A percentile compares a stretch with the other conserved stretches of the same genome.
Evolutionary conservation across 169 alveolate species (phyloP).

Genomic region (Plasmodium gaboni): DNA sequence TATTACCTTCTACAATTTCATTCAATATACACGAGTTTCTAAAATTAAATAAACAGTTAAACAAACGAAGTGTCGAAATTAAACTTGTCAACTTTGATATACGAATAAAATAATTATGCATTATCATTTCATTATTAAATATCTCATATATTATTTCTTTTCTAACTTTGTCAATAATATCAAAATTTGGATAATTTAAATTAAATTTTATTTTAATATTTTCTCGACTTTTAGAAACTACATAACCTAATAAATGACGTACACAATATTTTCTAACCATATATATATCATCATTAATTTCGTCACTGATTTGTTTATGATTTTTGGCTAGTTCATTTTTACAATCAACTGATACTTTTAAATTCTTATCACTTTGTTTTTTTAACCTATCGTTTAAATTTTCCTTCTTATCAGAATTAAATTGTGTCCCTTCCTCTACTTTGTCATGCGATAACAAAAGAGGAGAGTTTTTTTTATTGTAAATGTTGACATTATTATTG

Average conservation of each 20-base stretch:
- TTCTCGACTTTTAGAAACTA: conserved; percentile 38
- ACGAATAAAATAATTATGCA: conserved; percentile 9
- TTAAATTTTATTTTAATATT: conserved; percentile 49
- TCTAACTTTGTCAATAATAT: conserved; percentile 55
- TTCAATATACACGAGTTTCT: conserved; percentile 23
- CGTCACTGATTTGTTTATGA: conserved; percentile 8
- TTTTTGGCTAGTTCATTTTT: neutral
- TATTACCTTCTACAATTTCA: conserved; percentile 30
- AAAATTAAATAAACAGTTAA: conserved; percentile 59
- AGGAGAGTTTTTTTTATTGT: too few relatives aligned
- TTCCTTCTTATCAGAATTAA: neutral
- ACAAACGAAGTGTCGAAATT: conserved; percentile 19
- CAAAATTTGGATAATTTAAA: conserved; percentile 48
- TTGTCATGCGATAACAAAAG: too few relatives aligned
- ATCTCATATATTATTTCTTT: conserved; percentile 56
- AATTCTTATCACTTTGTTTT: neutral
- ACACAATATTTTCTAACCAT: conserved; percentile 74
- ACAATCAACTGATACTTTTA: neutral
- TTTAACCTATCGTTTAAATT: neutral
- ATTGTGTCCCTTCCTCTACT: too few relatives aligned
- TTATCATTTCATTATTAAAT: conserved; percentile 1
- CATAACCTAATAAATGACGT: conserved; percentile 72
- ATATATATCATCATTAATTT: conserved; percentile 43
- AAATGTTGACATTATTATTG: neutral
- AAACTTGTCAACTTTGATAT: conserved; percentile 53